Conservation (phyloP, 1,139 yeast genomes). For the Geotrichum bryndzae region DNA sequence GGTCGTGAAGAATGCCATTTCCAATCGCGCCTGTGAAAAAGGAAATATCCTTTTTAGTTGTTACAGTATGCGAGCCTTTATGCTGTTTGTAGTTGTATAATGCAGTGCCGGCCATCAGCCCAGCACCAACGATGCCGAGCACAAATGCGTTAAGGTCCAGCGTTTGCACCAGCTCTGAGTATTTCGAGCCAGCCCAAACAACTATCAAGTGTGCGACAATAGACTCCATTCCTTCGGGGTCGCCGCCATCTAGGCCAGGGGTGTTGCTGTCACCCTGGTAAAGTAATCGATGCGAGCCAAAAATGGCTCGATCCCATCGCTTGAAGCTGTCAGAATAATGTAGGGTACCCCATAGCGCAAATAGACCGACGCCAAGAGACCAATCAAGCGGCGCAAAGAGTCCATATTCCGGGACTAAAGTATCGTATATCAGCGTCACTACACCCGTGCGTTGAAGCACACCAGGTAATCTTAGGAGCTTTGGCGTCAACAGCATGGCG, state of each 20-base stretch:
- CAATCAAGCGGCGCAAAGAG: not conserved
- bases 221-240: slow-evolving; percentile 1
- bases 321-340: not conserved
- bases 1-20: not conserved
- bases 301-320: slow-evolving; percentile 9
- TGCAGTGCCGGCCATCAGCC: not conserved
- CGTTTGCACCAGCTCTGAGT: not conserved
- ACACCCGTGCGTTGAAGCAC: slow-evolving; percentile 38
- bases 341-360: not conserved
- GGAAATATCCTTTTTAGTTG: not conserved
- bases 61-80: not conserved
- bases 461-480: slow-evolving; percentile 32
- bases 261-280: not conserved
- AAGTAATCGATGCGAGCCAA: slow-evolving; percentile 9
- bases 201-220: not conserved
- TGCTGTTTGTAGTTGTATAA: not conserved
- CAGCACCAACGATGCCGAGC: slow-evolving; percentile 23
- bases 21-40: not conserved
- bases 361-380: not conserved
- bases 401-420: not conserved
- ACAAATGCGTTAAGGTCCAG: slow-evolving; percentile 22
- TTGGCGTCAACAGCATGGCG: slow-evolving; percentile 1
- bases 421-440: slow-evolving; percentile 18
- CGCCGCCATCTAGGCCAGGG: not conserved
- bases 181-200: not conserved